Base-by-base conservation (phyloP, 2,329 filamentous ascomycete genomes). In the Calonectria pauciramosa region DNA sequence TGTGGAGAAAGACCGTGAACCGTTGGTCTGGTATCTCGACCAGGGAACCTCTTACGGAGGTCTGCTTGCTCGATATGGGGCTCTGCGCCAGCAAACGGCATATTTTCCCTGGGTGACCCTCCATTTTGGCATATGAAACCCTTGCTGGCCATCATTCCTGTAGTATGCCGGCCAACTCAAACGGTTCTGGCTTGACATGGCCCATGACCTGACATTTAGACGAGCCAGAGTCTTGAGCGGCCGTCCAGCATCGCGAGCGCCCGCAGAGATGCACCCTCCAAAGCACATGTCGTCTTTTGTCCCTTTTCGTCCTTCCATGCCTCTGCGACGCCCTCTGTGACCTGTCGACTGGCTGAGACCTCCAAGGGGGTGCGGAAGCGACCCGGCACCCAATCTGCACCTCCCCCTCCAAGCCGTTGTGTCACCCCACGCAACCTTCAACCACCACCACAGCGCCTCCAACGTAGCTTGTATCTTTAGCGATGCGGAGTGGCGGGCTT, bases 261-360 rank as follows among this genome's bases (percentile, higher is more conserved):
- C 74, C 74, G 74, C 74, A 71, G 38, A 56, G 74, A 54, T 75
- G 74, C 74, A 71, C 67, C 67, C 41, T 49, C 63, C 63, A 52
- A n/a, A 52, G 52, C 66, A 72, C 65, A 72, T 52, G 70, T 73
- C 70, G 56, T 65, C 70, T 28, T 66, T 68, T 68, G 32, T 54
- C 54, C 64, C n/a, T 18, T 66, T 59, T 63, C 36, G 34, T 54
- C 54, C 52, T 34, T 36, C 64, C 56, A 38, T 70, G 68, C 59
- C 68, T 70, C 49, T 64, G 56, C 56, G 56, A 34, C 56, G 56
- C 14, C 34, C 23, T 63, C 23, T 63, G 34, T 30, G 56, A 63
- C 56, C 13, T 63, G 56, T 63, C 56, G 23, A 63, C 34, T 63
- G 56, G 56, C 56, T 28, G 56, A 49, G 47, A 32, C 66, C 16